Percentiles rank a stretch among this genome's conserved stretches.
Conservation (phyloP, 306 rosid species). For the Potentilla sterilis region DNA sequence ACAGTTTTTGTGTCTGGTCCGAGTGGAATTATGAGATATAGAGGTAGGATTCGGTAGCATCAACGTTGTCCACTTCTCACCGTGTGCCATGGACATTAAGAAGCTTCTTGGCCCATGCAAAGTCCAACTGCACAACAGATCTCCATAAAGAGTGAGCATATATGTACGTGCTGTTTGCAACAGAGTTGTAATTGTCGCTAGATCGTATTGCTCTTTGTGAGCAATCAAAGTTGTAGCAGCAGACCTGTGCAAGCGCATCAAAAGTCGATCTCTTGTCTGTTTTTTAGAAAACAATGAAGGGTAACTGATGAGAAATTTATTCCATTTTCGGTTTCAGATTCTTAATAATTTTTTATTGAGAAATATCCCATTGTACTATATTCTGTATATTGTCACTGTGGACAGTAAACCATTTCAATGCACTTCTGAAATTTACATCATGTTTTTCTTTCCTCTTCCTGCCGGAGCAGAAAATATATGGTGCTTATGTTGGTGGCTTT, state of each 20-base stretch:
- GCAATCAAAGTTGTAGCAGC: neutral
- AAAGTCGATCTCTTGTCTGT: neutral
- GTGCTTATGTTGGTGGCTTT: too few relatives aligned
- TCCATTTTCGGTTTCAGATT: neutral
- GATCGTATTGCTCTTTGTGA: neutral
- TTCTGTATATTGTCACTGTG: neutral
- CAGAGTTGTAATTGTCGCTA: neutral
- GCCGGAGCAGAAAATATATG: too few relatives aligned
- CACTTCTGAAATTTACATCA: neutral
- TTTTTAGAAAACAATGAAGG: neutral
- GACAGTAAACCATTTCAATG: neutral
- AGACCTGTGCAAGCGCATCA: slow-evolving; percentile 1
- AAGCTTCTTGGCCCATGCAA: slow-evolving; percentile 12
- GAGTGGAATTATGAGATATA: slow-evolving; percentile 21
- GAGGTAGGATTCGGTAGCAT: slow-evolving; percentile 35
- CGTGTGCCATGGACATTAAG: slow-evolving; percentile 24
- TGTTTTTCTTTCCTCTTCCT: neutral
- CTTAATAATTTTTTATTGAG: neutral
- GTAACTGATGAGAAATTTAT: neutral
- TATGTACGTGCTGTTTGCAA: neutral
- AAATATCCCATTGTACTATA: neutral
- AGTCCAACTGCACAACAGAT: slow-evolving; percentile 16
- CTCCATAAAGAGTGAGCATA: slow-evolving; percentile 5
- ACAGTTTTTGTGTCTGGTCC: slow-evolving; percentile 2
- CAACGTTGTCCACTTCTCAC: slow-evolving; percentile 16